Evolutionary conservation across 495 filamentous ascomycete species (phyloP).

Genomic region (Tetracladium marchalianum): DNA sequence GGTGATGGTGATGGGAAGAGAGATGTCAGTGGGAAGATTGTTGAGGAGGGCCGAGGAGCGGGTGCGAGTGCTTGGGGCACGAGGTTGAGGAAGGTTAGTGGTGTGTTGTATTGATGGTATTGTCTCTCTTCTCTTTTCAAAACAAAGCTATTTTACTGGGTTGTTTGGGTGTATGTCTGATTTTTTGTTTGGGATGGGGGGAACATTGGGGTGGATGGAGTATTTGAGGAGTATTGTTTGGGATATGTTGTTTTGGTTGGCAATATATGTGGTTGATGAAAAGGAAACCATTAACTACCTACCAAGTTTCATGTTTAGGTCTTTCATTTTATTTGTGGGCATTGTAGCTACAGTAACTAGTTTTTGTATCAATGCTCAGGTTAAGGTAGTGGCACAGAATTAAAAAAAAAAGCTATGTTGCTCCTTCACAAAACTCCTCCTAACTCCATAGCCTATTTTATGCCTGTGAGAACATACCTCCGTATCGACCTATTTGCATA

Average conservation of each 20-base stretch:
- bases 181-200: constrained; percentile 6
- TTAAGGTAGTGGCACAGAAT: neutral
- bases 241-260: too few relatives aligned
- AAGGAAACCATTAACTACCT: too few relatives aligned
- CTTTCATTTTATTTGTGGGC: too few relatives aligned
- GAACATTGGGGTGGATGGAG: too few relatives aligned
- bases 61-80: constrained; percentile 12
- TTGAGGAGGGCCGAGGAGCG: constrained; percentile 70
- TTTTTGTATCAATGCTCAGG: neutral
- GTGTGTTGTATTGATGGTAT: neutral
- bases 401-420: neutral
- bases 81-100: constrained; percentile 18
- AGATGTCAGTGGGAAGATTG: constrained; percentile 76
- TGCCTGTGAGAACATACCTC: too few relatives aligned
- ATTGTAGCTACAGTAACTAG: neutral
- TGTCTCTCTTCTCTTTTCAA: too few relatives aligned
- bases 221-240: neutral
- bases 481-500: too few relatives aligned
- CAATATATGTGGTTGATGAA: too few relatives aligned
- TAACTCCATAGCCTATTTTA: too few relatives aligned
- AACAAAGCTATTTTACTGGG: neutral
- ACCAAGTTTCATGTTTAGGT: too few relatives aligned
- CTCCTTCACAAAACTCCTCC: neutral
- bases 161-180: neutral
- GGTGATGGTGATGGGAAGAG: constrained; percentile 28